Percentiles rank a stretch among this genome's conserved stretches.
Evolutionary conservation across 768 basidiomycete species (phyloP).

Genomic region (Mycena epipterygia): DNA sequence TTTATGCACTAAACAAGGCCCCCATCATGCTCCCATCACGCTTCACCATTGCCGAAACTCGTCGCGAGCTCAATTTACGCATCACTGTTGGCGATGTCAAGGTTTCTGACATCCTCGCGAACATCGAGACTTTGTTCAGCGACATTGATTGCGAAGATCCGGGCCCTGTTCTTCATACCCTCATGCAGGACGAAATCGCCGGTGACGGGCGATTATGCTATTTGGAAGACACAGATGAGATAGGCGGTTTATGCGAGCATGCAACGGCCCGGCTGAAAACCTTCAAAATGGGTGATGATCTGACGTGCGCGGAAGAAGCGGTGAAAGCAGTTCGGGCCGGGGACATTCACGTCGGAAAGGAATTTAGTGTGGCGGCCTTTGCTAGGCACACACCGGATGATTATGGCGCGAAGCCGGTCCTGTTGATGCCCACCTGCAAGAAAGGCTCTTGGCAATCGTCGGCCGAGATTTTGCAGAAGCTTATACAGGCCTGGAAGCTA

Average conservation of each 20-base stretch:
- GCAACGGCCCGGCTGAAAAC: constrained; percentile 23
- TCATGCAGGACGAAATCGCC: constrained; percentile 46
- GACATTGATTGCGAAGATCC: constrained; percentile 29
- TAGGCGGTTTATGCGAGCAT: constrained; percentile 47
- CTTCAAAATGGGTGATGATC: constrained; percentile 39
- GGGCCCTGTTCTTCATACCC: constrained; percentile 24
- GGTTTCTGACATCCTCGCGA: not conserved
- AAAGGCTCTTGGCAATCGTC: constrained; percentile 14
- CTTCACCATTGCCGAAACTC: constrained; percentile 32
- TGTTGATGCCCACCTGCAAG: constrained; percentile 21
- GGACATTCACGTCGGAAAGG: constrained; percentile 44
- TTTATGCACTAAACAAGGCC: constrained; percentile 46
- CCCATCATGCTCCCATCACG: constrained; percentile 40
- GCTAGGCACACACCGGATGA: constrained; percentile 18
- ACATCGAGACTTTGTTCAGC: constrained; percentile 7
- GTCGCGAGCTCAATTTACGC: constrained; percentile 29
- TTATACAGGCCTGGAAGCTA: constrained; percentile 11
- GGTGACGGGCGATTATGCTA: constrained; percentile 42
- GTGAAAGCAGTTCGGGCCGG: constrained; percentile 35
- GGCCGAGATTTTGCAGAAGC: not conserved
- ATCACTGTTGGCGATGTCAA: constrained; percentile 30
- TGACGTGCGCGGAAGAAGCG: constrained; percentile 22
- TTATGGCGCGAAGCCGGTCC: constrained; percentile 11
- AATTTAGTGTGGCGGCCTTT: constrained; percentile 45
- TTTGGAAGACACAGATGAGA: constrained; percentile 38